Evolutionary conservation across 2,329 filamentous ascomycete species (phyloP).

Genomic region (Byssochlamys sp.): DNA sequence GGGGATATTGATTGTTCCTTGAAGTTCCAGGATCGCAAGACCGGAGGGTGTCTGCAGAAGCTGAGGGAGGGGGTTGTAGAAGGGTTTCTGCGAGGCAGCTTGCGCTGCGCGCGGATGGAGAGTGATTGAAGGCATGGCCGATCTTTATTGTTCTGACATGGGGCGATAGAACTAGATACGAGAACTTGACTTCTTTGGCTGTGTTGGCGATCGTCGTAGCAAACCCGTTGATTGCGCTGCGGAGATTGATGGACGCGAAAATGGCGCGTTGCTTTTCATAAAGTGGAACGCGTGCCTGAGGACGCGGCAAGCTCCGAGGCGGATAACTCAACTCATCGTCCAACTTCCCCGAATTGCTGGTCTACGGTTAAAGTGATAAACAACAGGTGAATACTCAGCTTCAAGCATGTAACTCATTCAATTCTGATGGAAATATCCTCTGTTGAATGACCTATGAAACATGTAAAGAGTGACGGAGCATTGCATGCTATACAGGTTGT

Average conservation of each 20-base stretch:
- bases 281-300: background rate
- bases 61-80: conserved; percentile 58
- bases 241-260: background rate
- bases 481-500: background rate
- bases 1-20: conserved; percentile 78
- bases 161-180: background rate
- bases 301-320: background rate
- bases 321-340: background rate
- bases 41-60: conserved; percentile 82
- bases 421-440: background rate
- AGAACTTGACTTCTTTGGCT: background rate
- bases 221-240: background rate
- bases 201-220: background rate
- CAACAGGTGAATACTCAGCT: background rate
- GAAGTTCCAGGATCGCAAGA: conserved; percentile 80
- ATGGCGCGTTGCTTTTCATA: background rate
- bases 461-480: background rate
- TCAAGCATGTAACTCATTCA: background rate
- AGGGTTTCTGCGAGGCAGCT: conserved; percentile 3
- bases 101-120: conserved; percentile 20
- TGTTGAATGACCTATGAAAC: background rate
- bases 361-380: background rate
- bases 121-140: conserved; percentile 33
- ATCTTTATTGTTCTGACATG: background rate
- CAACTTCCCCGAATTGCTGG: background rate